Evolutionary conservation across 495 filamentous ascomycete genomes (phyloP).

Genomic region (Penicillium atrosanguineum): DNA sequence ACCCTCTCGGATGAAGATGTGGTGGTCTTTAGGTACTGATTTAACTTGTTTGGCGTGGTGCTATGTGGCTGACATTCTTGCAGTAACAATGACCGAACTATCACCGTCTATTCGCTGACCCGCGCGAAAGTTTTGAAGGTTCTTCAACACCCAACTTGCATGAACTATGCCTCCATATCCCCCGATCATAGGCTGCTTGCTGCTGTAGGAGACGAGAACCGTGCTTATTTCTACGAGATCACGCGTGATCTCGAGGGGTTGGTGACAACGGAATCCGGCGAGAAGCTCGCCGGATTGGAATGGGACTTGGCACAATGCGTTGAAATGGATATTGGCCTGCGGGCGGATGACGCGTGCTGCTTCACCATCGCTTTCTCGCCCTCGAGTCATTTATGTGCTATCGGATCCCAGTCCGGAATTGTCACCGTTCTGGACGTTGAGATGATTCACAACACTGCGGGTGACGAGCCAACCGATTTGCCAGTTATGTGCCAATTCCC

Average conservation of each 20-base stretch:
- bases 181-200: constrained; percentile 79
- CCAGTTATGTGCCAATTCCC: constrained; percentile 46
- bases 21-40: constrained; percentile 58
- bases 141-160: constrained; percentile 70
- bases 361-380: constrained; percentile 73
- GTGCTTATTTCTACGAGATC: constrained; percentile 73
- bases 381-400: constrained; percentile 63
- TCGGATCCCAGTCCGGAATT: constrained; percentile 70
- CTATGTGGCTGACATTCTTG: constrained; percentile 9
- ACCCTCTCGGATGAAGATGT: constrained; percentile 57
- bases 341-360: constrained; percentile 47
- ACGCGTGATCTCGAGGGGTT: constrained; percentile 36
- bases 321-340: constrained; percentile 37
- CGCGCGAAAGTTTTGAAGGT: constrained; percentile 59
- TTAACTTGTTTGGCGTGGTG: no score
- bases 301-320: constrained; percentile 34
- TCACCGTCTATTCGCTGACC: constrained; percentile 73
- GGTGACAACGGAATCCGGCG: constrained; percentile 42
- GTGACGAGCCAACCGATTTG: constrained; percentile 34
- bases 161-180: constrained; percentile 91
- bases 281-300: constrained; percentile 40
- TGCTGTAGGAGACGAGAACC: constrained; percentile 81
- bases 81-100: constrained; percentile 86
- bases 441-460: constrained; percentile 38
- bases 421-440: constrained; percentile 65